Base-by-base conservation (phyloP, 2,329 filamentous ascomycete species). In the Pyricularia pennisetigena region DNA sequence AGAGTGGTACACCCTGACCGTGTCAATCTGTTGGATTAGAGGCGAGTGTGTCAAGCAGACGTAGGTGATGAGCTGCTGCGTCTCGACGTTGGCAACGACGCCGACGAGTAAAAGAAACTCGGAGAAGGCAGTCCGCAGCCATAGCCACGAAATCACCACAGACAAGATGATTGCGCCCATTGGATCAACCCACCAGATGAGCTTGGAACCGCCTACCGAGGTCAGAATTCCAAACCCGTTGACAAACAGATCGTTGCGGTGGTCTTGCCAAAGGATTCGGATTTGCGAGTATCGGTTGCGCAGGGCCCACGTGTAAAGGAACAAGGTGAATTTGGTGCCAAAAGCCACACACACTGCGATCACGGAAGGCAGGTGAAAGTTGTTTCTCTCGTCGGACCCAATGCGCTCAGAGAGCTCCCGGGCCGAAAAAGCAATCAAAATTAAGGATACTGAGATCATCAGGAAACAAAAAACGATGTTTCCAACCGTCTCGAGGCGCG, bases 401-500 rank as follows among this genome's bases (percentile, higher is more conserved):
- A 79, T 79, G 0, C 82, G 82, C 63, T 82, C 79, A 0, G 80
- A 83, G 2, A 98, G 82, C 69, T 96, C 89, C 68, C 88, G 86
- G 30, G 87, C 83, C 0, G 94, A 93, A 76, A 97, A 92, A 26
- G 94, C 93, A 73, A 99, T 95, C 68, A 99, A 88, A 75, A 98
- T 93, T 72, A 96, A 83, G 0, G 93, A 97, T 8, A 98, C 94
- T 10, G 93, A 83, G 24, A 89, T 93, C 95, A 99, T 98, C 73
- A 99, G 83, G 78, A 97, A 97, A 79, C 93, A 97, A 79, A 99
- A 99, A 69, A 90, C 88, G 71, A 98, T 97, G 75, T 98, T 99
- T 67, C 95, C 95, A 0, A 94, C 92, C 0, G 94, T 98, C 79
- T 98, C 94, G 70, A 99, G 91, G 32, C 95, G 90, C 5, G 94